Conservation (phyloP, 352 stramenopile species). For the Globisporangium middletonii region DNA sequence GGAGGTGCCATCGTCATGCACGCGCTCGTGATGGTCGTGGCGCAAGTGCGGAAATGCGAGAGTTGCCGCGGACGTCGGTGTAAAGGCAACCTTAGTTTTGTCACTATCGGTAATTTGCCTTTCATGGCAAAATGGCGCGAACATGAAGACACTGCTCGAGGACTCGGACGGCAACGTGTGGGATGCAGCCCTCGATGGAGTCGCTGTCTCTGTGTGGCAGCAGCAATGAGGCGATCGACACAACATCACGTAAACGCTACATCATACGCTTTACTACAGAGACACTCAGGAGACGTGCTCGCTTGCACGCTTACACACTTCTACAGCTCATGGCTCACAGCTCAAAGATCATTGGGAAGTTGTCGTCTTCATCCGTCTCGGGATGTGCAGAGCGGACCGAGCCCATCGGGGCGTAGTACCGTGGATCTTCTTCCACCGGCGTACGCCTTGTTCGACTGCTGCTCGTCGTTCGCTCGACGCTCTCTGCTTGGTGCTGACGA, state of each 20-base stretch:
- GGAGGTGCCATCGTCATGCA: not conserved
- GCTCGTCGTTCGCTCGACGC: not conserved
- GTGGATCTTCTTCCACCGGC: conserved; percentile 1
- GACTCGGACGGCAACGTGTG: no score
- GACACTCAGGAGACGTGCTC: not conserved
- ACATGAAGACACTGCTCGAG: no score
- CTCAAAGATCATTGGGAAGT: conserved; percentile 12
- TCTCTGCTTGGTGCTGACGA: conserved; percentile 9
- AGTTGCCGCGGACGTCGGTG: not conserved
- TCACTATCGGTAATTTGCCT: not conserved
- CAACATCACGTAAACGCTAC: no score
- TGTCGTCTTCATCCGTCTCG: conserved; percentile 1
- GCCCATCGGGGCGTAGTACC: conserved; percentile 6
- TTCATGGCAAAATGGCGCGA: not conserved
- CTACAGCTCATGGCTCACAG: conserved; percentile 3
- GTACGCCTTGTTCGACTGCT: not conserved
- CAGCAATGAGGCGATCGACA: no score
- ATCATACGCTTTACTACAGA: no score
- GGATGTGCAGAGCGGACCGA: not conserved
- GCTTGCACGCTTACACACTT: not conserved
- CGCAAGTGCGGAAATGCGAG: not conserved
- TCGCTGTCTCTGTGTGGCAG: no score
- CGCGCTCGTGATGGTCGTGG: not conserved
- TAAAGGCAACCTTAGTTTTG: not conserved
- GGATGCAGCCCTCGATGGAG: no score